Evolutionary conservation across 148 eudicot species (phyloP).

Genomic region (Heliamphora exappendiculata): DNA sequence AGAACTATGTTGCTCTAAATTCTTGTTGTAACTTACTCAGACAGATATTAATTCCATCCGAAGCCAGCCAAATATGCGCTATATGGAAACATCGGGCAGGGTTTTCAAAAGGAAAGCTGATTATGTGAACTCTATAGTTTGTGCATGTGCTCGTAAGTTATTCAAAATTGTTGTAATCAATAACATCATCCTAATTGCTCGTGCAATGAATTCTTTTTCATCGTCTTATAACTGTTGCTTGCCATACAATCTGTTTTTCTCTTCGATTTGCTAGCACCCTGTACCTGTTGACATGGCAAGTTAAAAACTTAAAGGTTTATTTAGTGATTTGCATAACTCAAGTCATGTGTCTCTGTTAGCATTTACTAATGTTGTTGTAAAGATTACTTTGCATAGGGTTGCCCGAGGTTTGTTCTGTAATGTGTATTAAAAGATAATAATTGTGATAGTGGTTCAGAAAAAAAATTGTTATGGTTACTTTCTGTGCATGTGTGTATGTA

Average conservation of each 20-base stretch:
- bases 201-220: background rate
- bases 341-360: background rate
- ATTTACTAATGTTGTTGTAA: too few relatives aligned
- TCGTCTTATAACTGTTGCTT: background rate
- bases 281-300: background rate
- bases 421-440: background rate
- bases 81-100: constrained; percentile 47
- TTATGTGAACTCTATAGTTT: constrained; percentile 60
- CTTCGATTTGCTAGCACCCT: background rate
- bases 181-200: background rate
- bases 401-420: background rate
- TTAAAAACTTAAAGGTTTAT: background rate
- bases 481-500: too few relatives aligned
- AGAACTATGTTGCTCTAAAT: background rate
- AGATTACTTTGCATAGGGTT: too few relatives aligned
- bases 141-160: constrained; percentile 84
- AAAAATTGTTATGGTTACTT: too few relatives aligned
- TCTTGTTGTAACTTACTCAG: constrained; percentile 22
- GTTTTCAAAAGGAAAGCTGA: constrained; percentile 60
- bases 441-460: too few relatives aligned
- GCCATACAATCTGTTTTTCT: background rate
- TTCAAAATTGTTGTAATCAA: background rate
- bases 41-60: constrained; percentile 63
- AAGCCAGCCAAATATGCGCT: constrained; percentile 65
- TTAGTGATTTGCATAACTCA: background rate